Base-by-base conservation (phyloP, 2,329 filamentous ascomycete genomes). In the Trichoderma koningiopsis region DNA sequence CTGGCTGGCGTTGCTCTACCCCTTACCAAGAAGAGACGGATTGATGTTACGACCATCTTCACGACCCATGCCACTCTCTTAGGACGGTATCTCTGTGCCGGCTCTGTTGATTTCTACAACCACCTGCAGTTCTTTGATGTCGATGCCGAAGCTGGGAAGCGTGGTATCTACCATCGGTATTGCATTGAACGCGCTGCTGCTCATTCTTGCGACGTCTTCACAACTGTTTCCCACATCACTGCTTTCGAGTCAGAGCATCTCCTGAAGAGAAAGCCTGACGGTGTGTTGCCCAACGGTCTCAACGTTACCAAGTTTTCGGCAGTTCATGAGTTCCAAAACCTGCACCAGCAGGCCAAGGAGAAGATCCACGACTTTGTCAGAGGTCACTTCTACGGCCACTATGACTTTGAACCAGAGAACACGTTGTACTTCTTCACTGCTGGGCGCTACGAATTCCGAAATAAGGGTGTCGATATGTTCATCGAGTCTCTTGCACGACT, bases 401-500 rank as follows among this genome's bases (percentile, higher is more conserved):
- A 97, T 79, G 94, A 99, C 78, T 98, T 98, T 74, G 93, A 97
- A 71, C 90, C 94, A 16, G 94, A 98, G 71, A 97, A 98, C 81
- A 99, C 96, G 0, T 87, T 99, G 43, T 99, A 97, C 82, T 91
- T 98, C 82, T 99, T 99, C 85, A 99, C 94, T 4, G 92, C 96
- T 7, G 96, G 96, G 70, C 92, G 96, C 72, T 99, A 99, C 77
- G 96, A 99, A 81, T 99, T 95, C 86, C 87, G 96, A 73, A 99
- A 99, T 79, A 99, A 99, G 83, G 96, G 96, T 77, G 95, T 97
- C 11, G 96, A 99, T 81, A 98, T 99, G 96, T 99, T 98, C 81
- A 97, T 99, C 74, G 96, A 99, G 82, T 96, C 94, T 4, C 84
- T 99, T 72, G 96, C 96, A 33, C 92, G 96, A 55, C 83, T 99